Evolutionary conservation across 1,284 basidiomycete species (phyloP).

Genomic region (Trichosporon inkin): DNA sequence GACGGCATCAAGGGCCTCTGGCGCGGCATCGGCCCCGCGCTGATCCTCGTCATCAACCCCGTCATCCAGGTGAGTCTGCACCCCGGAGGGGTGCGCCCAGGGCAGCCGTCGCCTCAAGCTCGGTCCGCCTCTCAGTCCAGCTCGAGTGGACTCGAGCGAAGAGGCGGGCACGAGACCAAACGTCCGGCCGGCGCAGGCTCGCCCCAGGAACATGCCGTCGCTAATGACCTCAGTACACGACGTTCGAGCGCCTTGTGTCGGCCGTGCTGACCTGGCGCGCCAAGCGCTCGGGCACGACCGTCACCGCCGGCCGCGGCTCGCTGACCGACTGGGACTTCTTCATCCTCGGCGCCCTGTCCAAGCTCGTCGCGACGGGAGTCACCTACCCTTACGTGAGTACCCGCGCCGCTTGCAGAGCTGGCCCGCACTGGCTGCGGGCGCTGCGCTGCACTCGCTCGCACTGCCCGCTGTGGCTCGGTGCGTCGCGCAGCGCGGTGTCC

Average conservation of each 20-base stretch:
- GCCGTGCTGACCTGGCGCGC: slow-evolving; percentile 35
- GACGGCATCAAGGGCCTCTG: slow-evolving; percentile 81
- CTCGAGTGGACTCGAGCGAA: no score
- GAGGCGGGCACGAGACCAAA: no score
- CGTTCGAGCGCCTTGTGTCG: slow-evolving; percentile 68
- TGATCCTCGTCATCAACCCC: slow-evolving; percentile 91
- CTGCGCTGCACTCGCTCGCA: no score
- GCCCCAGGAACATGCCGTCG: no score
- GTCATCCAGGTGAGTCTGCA: slow-evolving; percentile 61
- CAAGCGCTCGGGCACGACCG: slow-evolving; percentile 52
- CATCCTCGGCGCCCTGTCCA: slow-evolving; percentile 81
- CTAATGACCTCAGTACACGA: slow-evolving; percentile 67
- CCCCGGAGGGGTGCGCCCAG: not conserved
- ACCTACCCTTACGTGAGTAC: slow-evolving; percentile 50
- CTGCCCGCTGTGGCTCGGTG: no score
- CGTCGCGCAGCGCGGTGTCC: no score
- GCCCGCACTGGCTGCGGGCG: no score
- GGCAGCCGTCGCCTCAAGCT: no score
- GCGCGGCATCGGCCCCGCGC: slow-evolving; percentile 91
- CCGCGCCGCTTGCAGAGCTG: no score
- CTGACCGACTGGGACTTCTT: slow-evolving; percentile 84
- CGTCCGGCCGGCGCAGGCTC: no score
- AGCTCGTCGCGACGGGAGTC: slow-evolving; percentile 57
- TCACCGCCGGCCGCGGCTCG: slow-evolving; percentile 44
- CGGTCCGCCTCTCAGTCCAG: no score